These are phyloP conservation scores for Suillus clintonianus DNA, from an alignment of 768 basidiomycete species.

Conservation along the genomic window DNA sequence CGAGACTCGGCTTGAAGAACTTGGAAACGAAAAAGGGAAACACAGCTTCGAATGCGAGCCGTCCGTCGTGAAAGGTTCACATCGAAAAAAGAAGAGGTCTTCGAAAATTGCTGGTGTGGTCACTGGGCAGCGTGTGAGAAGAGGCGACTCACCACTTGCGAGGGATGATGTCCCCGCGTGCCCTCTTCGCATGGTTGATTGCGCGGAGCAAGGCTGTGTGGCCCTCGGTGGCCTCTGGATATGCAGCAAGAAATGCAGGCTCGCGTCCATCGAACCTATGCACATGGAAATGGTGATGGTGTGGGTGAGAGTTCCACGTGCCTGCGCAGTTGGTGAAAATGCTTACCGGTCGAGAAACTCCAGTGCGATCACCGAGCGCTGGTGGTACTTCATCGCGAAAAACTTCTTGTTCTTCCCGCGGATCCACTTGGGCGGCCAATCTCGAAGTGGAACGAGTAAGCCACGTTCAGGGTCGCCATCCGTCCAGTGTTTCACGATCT, in stretches of 20 bases:
- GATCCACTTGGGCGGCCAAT: conserved; percentile 5
- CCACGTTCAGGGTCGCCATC: not conserved
- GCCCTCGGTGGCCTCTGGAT: not conserved
- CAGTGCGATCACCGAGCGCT: not conserved
- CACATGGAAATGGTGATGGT: not conserved
- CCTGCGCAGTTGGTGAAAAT: not conserved
- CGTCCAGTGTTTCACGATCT: conserved; percentile 6
- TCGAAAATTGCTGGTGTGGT: too few relatives aligned
- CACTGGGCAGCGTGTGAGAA: too few relatives aligned
- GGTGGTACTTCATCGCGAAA: conserved; percentile 2
- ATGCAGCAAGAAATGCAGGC: conserved; percentile 1
- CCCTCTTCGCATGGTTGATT: not conserved
- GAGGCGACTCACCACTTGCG: too few relatives aligned
- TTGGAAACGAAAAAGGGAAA: too few relatives aligned
- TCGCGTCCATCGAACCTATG: conserved; percentile 1
- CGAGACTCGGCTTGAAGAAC: too few relatives aligned
- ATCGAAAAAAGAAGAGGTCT: too few relatives aligned
- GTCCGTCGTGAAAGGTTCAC: too few relatives aligned
- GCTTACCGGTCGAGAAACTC: conserved; percentile 10
- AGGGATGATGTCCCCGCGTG: too few relatives aligned
- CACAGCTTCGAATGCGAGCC: too few relatives aligned
- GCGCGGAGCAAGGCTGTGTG: conserved; percentile 3
- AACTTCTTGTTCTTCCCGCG: not conserved
- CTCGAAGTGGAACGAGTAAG: conserved; percentile 6
- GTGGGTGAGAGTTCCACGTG: not conserved